phyloP scores from a whole-genome alignment of 225 moss, liverwort and hornwort species.

The Marchantia paleacea region DNA sequence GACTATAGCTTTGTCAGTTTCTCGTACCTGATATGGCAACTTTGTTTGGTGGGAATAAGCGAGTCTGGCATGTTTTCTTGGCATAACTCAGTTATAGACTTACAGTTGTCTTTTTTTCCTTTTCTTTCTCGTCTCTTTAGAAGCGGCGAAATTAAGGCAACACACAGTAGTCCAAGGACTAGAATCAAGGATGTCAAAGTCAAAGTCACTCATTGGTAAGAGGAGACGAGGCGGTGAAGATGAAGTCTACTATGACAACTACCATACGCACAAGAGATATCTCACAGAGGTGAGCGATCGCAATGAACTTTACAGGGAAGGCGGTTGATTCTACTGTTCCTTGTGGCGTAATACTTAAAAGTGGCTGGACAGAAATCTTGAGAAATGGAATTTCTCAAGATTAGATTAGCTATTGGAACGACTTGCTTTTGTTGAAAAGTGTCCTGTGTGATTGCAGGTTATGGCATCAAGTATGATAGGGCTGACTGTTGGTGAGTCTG shows the following conservation, averaged over 20 bases:
- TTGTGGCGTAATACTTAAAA: not conserved
- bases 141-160: not conserved
- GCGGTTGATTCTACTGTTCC: not conserved
- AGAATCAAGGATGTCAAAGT: constrained; percentile 38
- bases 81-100: not conserved
- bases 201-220: constrained; percentile 71
- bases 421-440: not conserved
- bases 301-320: not conserved
- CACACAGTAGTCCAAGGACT: not conserved
- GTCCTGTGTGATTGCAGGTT: constrained; percentile 28
- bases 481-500: constrained; percentile 46
- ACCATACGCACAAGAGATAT: constrained; percentile 87
- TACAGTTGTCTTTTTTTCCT: not conserved
- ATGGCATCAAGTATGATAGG: constrained; percentile 64
- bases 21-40: not conserved
- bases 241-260: constrained; percentile 87
- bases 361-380: too few species aligned
- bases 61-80: not conserved
- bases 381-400: too few species aligned
- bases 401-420: not conserved
- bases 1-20: not conserved
- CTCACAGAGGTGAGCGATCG: constrained; percentile 71
- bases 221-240: constrained; percentile 79
- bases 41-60: not conserved
- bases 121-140: not conserved